Base-by-base conservation (phyloP, 2,329 filamentous ascomycete species). In the Fonsecaea monophora region DNA sequence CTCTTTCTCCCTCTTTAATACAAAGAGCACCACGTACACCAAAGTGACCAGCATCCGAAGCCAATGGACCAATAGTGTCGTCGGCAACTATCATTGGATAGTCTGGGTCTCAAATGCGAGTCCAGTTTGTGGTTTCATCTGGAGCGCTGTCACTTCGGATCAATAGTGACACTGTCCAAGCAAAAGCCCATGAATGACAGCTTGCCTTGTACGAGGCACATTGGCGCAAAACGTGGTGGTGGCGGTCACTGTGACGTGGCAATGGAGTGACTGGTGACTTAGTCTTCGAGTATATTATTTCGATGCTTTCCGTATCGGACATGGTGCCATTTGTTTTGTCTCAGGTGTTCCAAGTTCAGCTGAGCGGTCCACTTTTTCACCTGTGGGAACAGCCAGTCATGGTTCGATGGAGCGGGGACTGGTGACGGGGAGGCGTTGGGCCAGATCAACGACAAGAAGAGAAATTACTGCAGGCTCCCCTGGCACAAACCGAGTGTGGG, bases 211-310 rank as follows among this genome's bases (percentile, higher is more conserved):
- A 25, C 25, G 25, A 25, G 25, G 25, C 25, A 50, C 18, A 12
- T 21, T 50, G 45, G 45, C 21, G 45, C 13, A 50, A 50, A 50
- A 50, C 45, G 45, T 50, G 45, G 45, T 50, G 45, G 45, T 50
- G 45, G 45, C 45, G 45, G 45, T 50, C 45, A 50, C 45, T 50
- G 6, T 50, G 45, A 25, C 45, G 45, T 50, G 45, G 45, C 45
- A 50, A 50, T 18, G 45, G 45, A 50, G 15, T 50, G 45, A 45
- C 40, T 45, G 40, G 40, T 15, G 40, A 45, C 40, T 45, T 45
- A 6, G 40, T 45, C 6, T 45, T 18, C 40, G 40, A 45, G 40
- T 25, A 25, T 13, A 40, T 10, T 21, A 50, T 18, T 25, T 12
- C 15, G 45, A 5, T 25, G 45, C 18, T 25, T 50, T 50, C 45